phyloP scores from a whole-genome alignment of 352 stramenopile species.

The Globisporangium camurandrum region DNA sequence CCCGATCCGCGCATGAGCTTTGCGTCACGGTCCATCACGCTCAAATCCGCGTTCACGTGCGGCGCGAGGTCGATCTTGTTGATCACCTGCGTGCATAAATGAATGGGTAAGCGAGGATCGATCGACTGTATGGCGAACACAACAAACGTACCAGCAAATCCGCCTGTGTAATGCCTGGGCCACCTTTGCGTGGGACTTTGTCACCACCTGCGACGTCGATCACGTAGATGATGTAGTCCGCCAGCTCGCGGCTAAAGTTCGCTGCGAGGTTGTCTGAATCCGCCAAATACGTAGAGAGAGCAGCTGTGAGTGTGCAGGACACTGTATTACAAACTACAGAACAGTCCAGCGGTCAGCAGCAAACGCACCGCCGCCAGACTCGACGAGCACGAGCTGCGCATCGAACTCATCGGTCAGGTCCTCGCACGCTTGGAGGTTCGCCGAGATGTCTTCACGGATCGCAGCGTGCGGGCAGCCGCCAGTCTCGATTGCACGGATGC shows the following conservation, averaged over 20 bases:
- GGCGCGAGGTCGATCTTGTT: slow-evolving; percentile 99
- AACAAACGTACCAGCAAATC: slow-evolving; percentile 81
- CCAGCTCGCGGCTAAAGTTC: slow-evolving; percentile 96
- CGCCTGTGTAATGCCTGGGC: slow-evolving; percentile 95
- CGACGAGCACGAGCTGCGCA: slow-evolving; percentile 83
- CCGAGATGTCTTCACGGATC: slow-evolving; percentile 96
- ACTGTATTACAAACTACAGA: too few species aligned
- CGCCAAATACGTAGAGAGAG: not conserved
- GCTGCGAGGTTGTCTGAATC: slow-evolving; percentile 93
- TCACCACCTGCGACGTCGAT: slow-evolving; percentile 98
- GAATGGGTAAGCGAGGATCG: not conserved
- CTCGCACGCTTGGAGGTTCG: slow-evolving; percentile 95
- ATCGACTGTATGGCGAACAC: too few species aligned
- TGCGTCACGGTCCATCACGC: slow-evolving; percentile 94
- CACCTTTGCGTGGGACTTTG: slow-evolving; percentile 97
- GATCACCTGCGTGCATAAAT: slow-evolving; percentile 73
- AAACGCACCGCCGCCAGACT: slow-evolving; percentile 74
- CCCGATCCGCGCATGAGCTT: slow-evolving; percentile 92
- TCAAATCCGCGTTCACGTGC: slow-evolving; percentile 91
- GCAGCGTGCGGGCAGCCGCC: slow-evolving; percentile 96
- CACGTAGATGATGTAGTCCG: slow-evolving; percentile 98
- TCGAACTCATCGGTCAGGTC: slow-evolving; percentile 88
- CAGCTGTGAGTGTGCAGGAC: not conserved
- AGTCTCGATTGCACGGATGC: slow-evolving; percentile 96
- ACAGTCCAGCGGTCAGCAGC: too few species aligned